Evolutionary conservation across 139 green algal genomes (phyloP), one percentile per base, ranked within the genome.

Genomic region (Micractinium conductrix): DNA sequence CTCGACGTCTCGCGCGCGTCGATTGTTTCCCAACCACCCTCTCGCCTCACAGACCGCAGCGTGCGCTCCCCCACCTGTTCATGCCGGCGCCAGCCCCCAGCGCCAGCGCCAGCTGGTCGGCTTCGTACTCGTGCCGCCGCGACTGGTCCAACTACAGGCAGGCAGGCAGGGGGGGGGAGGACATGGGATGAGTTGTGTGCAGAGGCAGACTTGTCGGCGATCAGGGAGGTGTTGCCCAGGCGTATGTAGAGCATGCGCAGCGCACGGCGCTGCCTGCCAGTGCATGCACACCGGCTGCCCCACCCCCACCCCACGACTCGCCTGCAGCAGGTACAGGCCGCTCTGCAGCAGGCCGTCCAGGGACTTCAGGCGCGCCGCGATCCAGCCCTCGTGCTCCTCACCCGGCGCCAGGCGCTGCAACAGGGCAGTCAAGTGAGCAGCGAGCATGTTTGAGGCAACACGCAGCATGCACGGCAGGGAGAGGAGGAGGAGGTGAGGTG

Each of bases 91-190:
- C 24, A 21, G 21, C 24, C 38, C 78, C 62, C 21, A 84, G 78
- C 0, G 50, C 22, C 21, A 84, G 30, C 21, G 78, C 62, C 62
- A 84, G 62, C 43, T 76, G 43, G 40, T 84, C 78, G 9, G 78
- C 78, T 42, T 84, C 78, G n/a, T 75, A 84, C 63, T 84, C 78
- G 43, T 84, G 78, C 17, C 43, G 62, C 40, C 78, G 78, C 33
- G 78, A 75, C 78, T 84, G 62, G 43, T 33, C 30, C 42, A 84
- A 33, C 78, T 84, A 63, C 70, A 38, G 9, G 8, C 16, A 33
- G 38, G 63, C 6, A 70, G 62, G 62, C 62, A 30, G 26, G 63
- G 33, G 10, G 63, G 53, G 53, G 24, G 63, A 42, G 63, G n/a
- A 30, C 19, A 40, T 4, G 30, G 33, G 63, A n/a, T n/a, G 14